Base-by-base conservation (phyloP, 768 basidiomycete species). In the Fomitopsis pulvina region DNA sequence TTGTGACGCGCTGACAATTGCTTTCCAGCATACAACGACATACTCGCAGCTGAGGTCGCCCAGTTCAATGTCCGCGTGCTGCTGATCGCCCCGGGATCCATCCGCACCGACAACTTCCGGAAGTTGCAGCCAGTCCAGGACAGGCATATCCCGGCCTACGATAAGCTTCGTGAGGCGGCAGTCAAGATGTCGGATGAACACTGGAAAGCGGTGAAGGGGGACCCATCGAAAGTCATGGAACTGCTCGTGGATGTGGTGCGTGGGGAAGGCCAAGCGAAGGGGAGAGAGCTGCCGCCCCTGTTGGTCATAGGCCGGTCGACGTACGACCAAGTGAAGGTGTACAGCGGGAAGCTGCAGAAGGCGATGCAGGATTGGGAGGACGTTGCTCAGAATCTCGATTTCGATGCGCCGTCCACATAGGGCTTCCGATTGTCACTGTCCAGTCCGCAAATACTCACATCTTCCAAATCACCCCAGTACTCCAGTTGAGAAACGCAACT, bases 161-260 rank as follows among this genome's bases (percentile, higher is more conserved):
- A 81, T 57, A 61, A 60, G 5, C 18, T 73, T 41, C 74, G 79
- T 28, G 58, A 61, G 25, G 50, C 54, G 6, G 66, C 65, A 32
- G 48, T 54, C 4, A 12, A 37, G 34, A 5, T 16, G 7, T 5
- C 6, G 4, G 14, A 18, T 12, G 14, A 6, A 5, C 5, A 37
- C 6, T 37, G 34, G 34, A 37, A 37, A 16, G 34, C 14, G 5
- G 34, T 16, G 5, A n/a, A n/a, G n/a, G 80, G 81, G 0, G 80
- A 84, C 58, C 82, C 82, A 0, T 59, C 64, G 43, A 81, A 80
- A 58, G 83, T 77, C 0, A 79, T 80, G 71, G 70, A 77, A 38
- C 57, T 68, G 12, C 56, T 72, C 32, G 70, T 70, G 25, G 71
- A 72, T 41, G 66, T 69, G 38, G 65, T 76, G 12, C 61, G 68